Conservation (phyloP, 2,329 filamentous ascomycete genomes). For the Aureobasidium vineae region DNA sequence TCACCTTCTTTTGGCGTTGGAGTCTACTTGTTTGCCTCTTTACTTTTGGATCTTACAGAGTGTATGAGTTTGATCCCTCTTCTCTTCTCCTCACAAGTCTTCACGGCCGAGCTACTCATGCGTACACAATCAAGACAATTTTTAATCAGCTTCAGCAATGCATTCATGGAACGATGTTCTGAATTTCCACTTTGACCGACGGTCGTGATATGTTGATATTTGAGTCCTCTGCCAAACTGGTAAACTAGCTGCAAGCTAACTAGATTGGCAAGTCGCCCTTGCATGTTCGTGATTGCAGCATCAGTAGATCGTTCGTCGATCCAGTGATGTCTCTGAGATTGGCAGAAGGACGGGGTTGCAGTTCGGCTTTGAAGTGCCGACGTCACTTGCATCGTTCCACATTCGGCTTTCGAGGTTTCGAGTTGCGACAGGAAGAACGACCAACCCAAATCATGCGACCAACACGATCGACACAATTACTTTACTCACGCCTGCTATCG, state of each 20-base stretch:
- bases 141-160: conserved; percentile 16
- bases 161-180: not conserved
- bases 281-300: not conserved
- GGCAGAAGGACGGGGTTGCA: not conserved
- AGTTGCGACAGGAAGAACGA: not conserved
- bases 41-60: not conserved
- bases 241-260: conserved; percentile 5
- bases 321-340: not conserved
- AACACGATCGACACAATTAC: conserved; percentile 19
- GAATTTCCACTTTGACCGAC: not conserved
- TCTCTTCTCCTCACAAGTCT: not conserved
- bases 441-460: not conserved
- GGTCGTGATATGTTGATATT: not conserved
- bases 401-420: conserved; percentile 8
- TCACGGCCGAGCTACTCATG: conserved; percentile 18
- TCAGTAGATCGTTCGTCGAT: conserved; percentile 12
- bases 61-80: not conserved
- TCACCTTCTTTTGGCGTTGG: conserved; percentile 2
- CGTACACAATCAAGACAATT: conserved; percentile 18
- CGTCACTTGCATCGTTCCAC: conserved; percentile 20
- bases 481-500: conserved; percentile 14
- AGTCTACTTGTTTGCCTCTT: not conserved
- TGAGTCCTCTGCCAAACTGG: not conserved
- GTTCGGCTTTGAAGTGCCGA: not conserved
- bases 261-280: not conserved